Evolutionary conservation across 163 green algal genomes (phyloP).

Genomic region (Scenedesmus sp.): DNA sequence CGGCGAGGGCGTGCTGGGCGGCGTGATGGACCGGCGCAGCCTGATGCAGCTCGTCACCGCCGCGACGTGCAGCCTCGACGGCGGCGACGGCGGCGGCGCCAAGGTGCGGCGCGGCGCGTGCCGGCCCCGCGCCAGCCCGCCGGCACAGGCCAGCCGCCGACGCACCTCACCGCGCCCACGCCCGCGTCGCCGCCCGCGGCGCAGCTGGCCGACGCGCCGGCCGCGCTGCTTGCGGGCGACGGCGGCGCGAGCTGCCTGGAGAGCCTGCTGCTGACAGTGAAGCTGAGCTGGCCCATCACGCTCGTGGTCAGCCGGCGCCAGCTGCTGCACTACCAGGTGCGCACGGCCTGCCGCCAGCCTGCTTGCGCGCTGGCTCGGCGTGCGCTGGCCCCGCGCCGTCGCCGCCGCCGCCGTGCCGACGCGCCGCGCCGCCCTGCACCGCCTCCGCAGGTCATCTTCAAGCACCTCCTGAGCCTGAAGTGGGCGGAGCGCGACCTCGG

Average conservation of each 20-base stretch:
- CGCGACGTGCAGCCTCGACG: conserved; percentile 14
- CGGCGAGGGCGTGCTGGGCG: conserved; percentile 53
- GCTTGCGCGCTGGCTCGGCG: neutral
- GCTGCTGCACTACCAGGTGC: conserved; percentile 82
- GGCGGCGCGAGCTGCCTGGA: too few relatives aligned
- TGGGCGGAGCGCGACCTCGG: conserved; percentile 73
- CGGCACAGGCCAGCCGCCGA: too few relatives aligned
- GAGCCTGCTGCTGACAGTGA: conserved; percentile 55
- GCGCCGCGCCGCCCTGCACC: too few relatives aligned
- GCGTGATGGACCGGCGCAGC: conserved; percentile 67
- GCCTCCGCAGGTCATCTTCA: conserved; percentile 78
- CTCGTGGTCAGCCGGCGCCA: conserved; percentile 72
- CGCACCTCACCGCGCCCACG: too few relatives aligned
- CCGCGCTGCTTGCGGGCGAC: too few relatives aligned
- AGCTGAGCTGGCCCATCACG: conserved; percentile 72
- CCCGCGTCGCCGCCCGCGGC: too few relatives aligned
- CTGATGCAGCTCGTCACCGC: conserved; percentile 61
- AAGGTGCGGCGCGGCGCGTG: neutral
- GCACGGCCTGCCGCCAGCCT: neutral
- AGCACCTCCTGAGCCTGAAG: conserved; percentile 82
- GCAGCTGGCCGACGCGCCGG: too few relatives aligned
- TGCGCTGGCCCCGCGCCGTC: neutral
- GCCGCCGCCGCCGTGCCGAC: too few relatives aligned
- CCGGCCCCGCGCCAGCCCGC: too few relatives aligned
- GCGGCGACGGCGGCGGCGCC: too few relatives aligned